These are phyloP conservation scores for Aurifilum marmelostoma DNA, from an alignment of 2,329 filamentous ascomycete species.

Conservation along the genomic window DNA sequence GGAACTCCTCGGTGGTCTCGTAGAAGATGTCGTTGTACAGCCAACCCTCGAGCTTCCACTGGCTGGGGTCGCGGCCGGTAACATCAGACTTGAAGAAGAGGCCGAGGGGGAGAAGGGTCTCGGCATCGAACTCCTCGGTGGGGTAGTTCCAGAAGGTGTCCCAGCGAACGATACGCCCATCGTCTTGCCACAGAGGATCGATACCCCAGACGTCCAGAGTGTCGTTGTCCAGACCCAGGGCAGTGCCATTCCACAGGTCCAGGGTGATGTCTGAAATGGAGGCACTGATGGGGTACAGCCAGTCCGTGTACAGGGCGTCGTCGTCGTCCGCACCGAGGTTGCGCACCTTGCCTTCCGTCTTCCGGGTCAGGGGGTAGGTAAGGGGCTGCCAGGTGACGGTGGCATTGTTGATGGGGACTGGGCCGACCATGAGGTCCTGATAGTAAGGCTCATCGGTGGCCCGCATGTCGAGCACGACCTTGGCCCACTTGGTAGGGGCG, in stretches of 20 bases:
- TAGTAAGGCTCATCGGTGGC: slow-evolving; percentile 43
- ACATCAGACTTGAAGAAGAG: slow-evolving; percentile 50
- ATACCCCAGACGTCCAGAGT: slow-evolving; percentile 46
- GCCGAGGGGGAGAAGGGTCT: slow-evolving; percentile 50
- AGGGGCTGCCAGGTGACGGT: slow-evolving; percentile 45
- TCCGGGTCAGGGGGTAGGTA: slow-evolving; percentile 47
- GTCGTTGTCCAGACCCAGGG: slow-evolving; percentile 45
- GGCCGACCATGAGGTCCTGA: slow-evolving; percentile 53
- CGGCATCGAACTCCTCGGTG: slow-evolving; percentile 44
- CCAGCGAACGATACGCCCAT: slow-evolving; percentile 51
- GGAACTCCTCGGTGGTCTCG: slow-evolving; percentile 50
- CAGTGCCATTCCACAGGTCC: slow-evolving; percentile 48
- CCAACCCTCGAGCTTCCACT: slow-evolving; percentile 57
- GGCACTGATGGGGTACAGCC: slow-evolving; percentile 41
- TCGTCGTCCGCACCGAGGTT: slow-evolving; percentile 45
- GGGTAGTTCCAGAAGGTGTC: slow-evolving; percentile 48
- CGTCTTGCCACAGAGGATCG: slow-evolving; percentile 47
- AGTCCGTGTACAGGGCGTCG: slow-evolving; percentile 36
- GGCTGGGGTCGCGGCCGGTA: slow-evolving; percentile 52
- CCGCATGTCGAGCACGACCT: slow-evolving; percentile 46
- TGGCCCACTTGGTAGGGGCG: slow-evolving; percentile 47
- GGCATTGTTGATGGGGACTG: slow-evolving; percentile 47
- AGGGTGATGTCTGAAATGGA: slow-evolving; percentile 48
- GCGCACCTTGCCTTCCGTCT: slow-evolving; percentile 42
- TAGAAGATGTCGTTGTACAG: slow-evolving; percentile 60